These are phyloP conservation scores for Chamaecrista fasciculata DNA, from an alignment of 306 rosid genomes.

Conservation along the genomic window DNA sequence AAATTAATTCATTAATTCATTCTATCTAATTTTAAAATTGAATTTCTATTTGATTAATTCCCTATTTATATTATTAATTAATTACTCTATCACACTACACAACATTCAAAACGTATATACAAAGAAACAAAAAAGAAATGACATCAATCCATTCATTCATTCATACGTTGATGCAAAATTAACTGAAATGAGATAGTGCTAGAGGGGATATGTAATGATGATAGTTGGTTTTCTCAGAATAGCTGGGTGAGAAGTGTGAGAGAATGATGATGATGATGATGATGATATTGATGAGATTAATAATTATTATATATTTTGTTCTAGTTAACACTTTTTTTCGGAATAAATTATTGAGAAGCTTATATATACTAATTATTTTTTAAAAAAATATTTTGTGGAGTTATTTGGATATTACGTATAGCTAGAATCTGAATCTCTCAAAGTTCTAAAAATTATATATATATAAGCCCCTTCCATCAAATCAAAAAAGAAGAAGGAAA, in stretches of 20 bases:
- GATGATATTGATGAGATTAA: conserved; percentile 24
- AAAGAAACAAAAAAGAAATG: too few relatives aligned
- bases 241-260: conserved; percentile 25
- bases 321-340: conserved; percentile 17
- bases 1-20: too few relatives aligned
- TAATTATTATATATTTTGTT: conserved; percentile 46
- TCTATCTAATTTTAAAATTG: too few relatives aligned
- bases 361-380: too few relatives aligned
- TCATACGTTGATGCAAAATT: neutral
- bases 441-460: conserved; percentile 22
- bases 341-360: conserved; percentile 26
- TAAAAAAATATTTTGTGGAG: neutral
- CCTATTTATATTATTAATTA: too few relatives aligned
- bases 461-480: neutral
- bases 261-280: conserved; percentile 31
- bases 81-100: too few relatives aligned
- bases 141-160: too few relatives aligned
- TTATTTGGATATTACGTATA: conserved; percentile 27
- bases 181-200: too few relatives aligned
- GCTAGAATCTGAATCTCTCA: conserved; percentile 40
- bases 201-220: conserved; percentile 64
- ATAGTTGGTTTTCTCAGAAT: conserved; percentile 16
- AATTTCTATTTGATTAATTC: too few relatives aligned
- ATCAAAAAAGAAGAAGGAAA: neutral
- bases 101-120: too few relatives aligned